Percentiles rank a stretch among this genome's conserved stretches.
Conservation (phyloP, 371 early-diverging fungal species). For the Mortierella sp. region DNA sequence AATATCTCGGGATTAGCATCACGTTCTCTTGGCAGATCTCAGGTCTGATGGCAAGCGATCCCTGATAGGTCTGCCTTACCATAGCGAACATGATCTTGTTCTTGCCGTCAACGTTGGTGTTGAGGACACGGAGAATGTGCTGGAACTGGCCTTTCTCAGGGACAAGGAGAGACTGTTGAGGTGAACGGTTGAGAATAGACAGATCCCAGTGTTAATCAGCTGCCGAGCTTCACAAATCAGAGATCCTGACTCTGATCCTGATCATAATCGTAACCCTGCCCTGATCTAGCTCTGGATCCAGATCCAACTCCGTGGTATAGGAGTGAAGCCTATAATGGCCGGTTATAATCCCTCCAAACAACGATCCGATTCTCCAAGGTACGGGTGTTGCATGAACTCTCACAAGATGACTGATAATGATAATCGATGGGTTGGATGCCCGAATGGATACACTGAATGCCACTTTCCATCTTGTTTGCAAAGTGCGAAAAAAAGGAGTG, state of each 20-base stretch:
- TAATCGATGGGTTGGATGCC: conserved; percentile 28
- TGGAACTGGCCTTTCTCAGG: conserved; percentile 93
- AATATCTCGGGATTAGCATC: background rate
- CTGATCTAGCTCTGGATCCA: no score
- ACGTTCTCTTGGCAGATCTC: no score
- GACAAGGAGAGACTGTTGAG: conserved; percentile 83
- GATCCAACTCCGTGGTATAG: background rate
- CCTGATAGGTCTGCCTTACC: conserved; percentile 33
- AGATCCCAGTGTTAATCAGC: conserved; percentile 26
- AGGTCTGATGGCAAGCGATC: background rate
- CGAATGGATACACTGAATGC: conserved; percentile 31
- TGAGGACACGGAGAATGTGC: conserved; percentile 99
- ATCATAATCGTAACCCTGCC: no score
- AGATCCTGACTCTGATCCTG: conserved; percentile 2
- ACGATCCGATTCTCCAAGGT: background rate
- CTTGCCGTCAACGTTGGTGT: conserved; percentile 99
- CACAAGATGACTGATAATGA: background rate
- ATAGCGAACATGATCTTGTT: conserved; percentile 95
- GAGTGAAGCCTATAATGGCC: no score
- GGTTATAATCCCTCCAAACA: no score
- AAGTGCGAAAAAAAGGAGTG: conserved; percentile 43
- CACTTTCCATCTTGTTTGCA: conserved; percentile 49
- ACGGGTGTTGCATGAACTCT: background rate
- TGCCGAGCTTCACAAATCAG: conserved; percentile 2
- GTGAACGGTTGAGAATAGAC: conserved; percentile 14